Evolutionary conservation across 495 filamentous ascomycete genomes (phyloP), one percentile per base, ranked within the genome.

Genomic region (Daldinia bambusicola): DNA sequence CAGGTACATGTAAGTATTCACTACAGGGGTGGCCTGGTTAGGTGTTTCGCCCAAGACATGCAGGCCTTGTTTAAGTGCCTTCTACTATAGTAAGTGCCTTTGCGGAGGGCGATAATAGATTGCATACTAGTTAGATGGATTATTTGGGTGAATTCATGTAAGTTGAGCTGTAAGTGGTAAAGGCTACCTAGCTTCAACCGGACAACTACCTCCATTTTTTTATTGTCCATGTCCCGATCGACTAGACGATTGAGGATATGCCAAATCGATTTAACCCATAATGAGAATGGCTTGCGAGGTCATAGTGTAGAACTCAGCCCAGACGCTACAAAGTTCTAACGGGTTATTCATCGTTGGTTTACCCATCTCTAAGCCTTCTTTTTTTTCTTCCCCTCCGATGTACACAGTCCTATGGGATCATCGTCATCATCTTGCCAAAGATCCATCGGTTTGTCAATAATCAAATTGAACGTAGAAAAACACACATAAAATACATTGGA

Each of bases 31-130:
- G 34, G 36, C 43, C 53, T 12, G 31, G 34, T 40, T 13, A 38
- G 40, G 32, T 59, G 51, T 62, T 61, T 61, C 51, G 65, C 60
- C 65, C 13, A 45, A 56, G 31, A 41, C 57, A 55, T 53, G 50
- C 50, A 53, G 7, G 26, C 26, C 50, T 52, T 52, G 6, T 10
- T 52, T 31, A 26, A 31, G 50, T 31, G 20, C 48, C 18, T 26
- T 26, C 3, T 26, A 26, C 26, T 26, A 26, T 26, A 1, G 26
- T 20, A 52, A 30, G 48, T 52, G 12, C 2, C 0, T 22, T 22
- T 48, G 43, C 43, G 43, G 43, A 48, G 43, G 41, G 16, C 9
- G 16, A 45, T 45, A 16, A 45, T 45, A 18, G 18, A 22, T 48
- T 48, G 12, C 8, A 12, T 14, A 13, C 26, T 26, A 48, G 41